Evolutionary conservation across 352 stramenopile genomes (phyloP), one percentile per base, ranked within the genome.

Genomic region (Hyaloperonospora arabidopsidis): DNA sequence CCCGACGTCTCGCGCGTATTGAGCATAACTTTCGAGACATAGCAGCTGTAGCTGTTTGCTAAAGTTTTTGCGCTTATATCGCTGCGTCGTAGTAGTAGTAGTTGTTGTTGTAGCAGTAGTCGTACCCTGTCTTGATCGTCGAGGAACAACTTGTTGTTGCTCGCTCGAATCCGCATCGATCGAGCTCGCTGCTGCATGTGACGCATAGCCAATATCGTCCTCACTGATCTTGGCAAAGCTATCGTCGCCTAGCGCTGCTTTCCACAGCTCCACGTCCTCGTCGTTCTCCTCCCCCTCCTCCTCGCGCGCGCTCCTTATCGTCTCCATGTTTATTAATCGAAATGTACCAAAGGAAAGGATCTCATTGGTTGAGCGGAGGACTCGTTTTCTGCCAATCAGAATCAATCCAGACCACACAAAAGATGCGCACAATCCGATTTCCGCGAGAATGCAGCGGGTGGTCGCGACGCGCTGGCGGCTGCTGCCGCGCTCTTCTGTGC

Each of bases 61-160:
- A 45, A 86, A 76, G 66, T 84, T 86, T 48, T 79, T 85, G 36
- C 78, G 75, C 59, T 88, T 88, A 22, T 69, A 58, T 8, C 73
- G 55, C 46, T 65, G 57, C 0, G 57, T 41, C 15, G 38, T 8
- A 21, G 2, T 8, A 32, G 25, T 32, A 32, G 25, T 8, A 32
- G 8, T 32, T 8, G 25, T 8, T 10, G 25, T 32, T 10, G 25
- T 8, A 32, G 25, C 4, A 13, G 49, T 21, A 13, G 41, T 25
- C 14, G 56, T 21, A 6, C 43, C 40, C 22, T n/a, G 43, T 49
- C 50, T 53, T 19, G 45, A 15, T 14, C 48, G 51, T 15, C 44
- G 41, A 14, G 15, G 46, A 3, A 25, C 14, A 10, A 32, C 0
- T 17, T 61, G 53, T 15, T 68, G 38, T 25, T 44, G 41, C 11